These are phyloP conservation scores for Neonectria sp. DNA, from an alignment of 2,329 filamentous ascomycete genomes.

Conservation along the genomic window DNA sequence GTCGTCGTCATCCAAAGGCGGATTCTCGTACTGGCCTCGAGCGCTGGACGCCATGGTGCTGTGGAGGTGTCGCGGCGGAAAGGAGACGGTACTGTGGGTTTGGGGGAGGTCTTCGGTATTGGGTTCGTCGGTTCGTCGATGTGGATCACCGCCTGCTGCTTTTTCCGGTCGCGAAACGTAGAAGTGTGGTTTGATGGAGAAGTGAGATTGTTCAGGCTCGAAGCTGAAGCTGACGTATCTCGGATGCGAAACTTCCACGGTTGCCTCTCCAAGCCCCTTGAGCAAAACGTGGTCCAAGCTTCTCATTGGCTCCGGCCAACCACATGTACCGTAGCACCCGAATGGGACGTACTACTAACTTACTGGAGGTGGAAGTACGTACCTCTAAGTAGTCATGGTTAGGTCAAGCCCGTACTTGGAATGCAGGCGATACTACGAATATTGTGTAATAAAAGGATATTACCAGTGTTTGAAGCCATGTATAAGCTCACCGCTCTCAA, in stretches of 20 bases:
- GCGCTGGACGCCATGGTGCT: conserved; percentile 64
- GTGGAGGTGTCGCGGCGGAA: conserved; percentile 16
- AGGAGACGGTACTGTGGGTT: background rate
- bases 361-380: background rate
- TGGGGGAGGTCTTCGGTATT: background rate
- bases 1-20: conserved; percentile 76
- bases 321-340: conserved; percentile 27
- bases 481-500: background rate
- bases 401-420: too few species aligned
- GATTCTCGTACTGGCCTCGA: conserved; percentile 73
- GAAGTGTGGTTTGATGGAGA: conserved; percentile 13
- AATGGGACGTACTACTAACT: conserved; percentile 18
- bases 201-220: conserved; percentile 33
- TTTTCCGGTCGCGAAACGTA: background rate
- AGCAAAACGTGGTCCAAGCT: conserved; percentile 45
- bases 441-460: background rate
- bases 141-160: background rate
- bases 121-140: background rate
- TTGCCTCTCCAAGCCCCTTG: conserved; percentile 48
- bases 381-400: background rate
- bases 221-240: conserved; percentile 48
- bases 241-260: conserved; percentile 49
- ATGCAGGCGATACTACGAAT: too few species aligned
- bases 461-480: background rate
- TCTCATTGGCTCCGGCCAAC: conserved; percentile 39